Evolutionary conservation across 257 asterid genomes (phyloP).

Genomic region (Rubia yunnanensis): DNA sequence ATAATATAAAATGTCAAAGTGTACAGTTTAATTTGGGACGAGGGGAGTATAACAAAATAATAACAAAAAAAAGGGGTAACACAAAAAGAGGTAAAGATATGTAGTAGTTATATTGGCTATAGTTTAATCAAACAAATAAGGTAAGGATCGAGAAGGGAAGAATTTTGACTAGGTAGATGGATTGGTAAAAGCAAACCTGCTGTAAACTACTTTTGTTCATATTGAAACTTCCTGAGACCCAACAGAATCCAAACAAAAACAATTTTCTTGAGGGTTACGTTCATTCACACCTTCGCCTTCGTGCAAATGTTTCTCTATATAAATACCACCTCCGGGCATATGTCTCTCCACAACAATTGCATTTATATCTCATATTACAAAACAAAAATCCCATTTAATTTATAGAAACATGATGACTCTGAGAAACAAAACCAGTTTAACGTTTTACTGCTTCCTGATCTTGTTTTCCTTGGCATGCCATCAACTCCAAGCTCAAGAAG

Average conservation of each 20-base stretch:
- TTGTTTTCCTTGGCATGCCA: slow-evolving; percentile 15
- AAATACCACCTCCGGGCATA: not conserved
- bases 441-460: slow-evolving; percentile 20
- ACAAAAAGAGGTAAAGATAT: too few species aligned
- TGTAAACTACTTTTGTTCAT: not conserved
- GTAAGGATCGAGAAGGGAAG: not conserved
- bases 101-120: too few species aligned
- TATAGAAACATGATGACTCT: slow-evolving; percentile 8
- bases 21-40: too few species aligned
- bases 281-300: not conserved
- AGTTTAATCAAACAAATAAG: not conserved
- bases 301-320: not conserved
- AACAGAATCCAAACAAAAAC: not conserved
- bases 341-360: not conserved
- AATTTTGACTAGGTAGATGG: not conserved
- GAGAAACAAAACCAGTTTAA: slow-evolving; percentile 1
- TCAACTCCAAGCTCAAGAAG: slow-evolving; percentile 39
- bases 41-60: too few species aligned
- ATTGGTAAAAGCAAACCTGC: not conserved
- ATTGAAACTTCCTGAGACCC: not conserved
- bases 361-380: not conserved
- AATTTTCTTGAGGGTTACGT: too few species aligned
- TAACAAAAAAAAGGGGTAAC: too few species aligned
- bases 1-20: too few species aligned
- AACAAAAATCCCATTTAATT: not conserved